Base-by-base conservation (phyloP, 192 early-diverging fungal species). In the Backusella westeae region DNA sequence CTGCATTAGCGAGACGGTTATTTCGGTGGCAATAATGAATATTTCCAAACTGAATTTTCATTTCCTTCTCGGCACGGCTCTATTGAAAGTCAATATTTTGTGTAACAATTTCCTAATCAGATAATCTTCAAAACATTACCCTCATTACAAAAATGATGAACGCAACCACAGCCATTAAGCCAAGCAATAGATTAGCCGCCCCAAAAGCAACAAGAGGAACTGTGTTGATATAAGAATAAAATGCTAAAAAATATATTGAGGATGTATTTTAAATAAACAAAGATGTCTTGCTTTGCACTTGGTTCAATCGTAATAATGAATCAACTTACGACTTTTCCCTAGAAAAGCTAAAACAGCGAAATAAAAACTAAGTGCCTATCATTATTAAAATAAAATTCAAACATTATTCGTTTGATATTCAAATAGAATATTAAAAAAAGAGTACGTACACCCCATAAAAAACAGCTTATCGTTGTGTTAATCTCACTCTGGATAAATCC, bases 291-390 rank as follows among this genome's bases (percentile, higher is more conserved):
- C 10, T 46, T 26, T 46, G 34, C 2, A 46, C 17, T 17, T 56
- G 2, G 34, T 10, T 12, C 3, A 49, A 5, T 17, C 3, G 41
- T 70, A 41, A 26, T 41, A 12, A 32, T 32, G 6, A 63, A 29
- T 63, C 26, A 63, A 65, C 72, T 59, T 63, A 74, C 72, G 56
- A 42, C 72, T 74, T 29, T 41, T 74, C 17, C 38, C 23, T 21
- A 74, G 29, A 38, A 74, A 74, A n/a, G 53, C 72, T 65, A 65
- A 26, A 6, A 63, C 35, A 41, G 72, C 72, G 23, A 74, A 74
- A 74, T 74, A 74, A 32, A 74, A 74, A 19, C 72, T 74, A n/a
- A 74, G n/a, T 26, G 59, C 23, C 72, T 74, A 49, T n/a, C 17
- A n/a, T 49, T 21, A 26, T 71, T 32, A 32, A 44, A 71, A 69